A percentile compares a stretch with the other conserved stretches of the same genome.
Evolutionary conservation across 1,284 basidiomycete species (phyloP).

Genomic region (Agaricales sp.): DNA sequence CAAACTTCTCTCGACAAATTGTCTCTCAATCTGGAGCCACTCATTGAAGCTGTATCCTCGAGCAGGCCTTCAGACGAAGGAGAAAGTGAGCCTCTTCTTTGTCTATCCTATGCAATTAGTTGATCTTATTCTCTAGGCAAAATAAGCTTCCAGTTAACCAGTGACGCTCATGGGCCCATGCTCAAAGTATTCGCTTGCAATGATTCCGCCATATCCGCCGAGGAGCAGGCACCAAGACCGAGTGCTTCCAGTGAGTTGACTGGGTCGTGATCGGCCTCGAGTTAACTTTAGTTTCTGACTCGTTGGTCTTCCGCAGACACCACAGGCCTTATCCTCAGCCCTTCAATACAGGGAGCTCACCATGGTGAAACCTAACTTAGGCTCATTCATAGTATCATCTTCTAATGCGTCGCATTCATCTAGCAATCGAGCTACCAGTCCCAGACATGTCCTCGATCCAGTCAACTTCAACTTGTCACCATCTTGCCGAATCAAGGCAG

Average conservation of each 20-base stretch:
- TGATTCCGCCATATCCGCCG: background rate
- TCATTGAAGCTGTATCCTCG: background rate
- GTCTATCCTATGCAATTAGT: too few relatives aligned
- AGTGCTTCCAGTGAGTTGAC: too few relatives aligned
- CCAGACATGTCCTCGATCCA: background rate
- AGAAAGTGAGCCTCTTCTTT: background rate
- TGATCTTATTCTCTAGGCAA: too few relatives aligned
- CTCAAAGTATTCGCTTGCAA: background rate
- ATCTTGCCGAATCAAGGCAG: background rate
- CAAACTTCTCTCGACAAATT: background rate
- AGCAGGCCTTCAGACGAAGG: background rate
- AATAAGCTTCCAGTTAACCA: slow-evolving; percentile 1
- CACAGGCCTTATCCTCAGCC: background rate
- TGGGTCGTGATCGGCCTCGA: too few relatives aligned
- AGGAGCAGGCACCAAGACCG: background rate
- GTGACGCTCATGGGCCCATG: background rate
- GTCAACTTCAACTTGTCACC: background rate
- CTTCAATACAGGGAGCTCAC: background rate
- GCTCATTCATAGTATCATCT: background rate
- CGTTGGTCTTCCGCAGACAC: too few relatives aligned
- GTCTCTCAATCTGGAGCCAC: background rate
- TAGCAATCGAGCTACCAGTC: background rate
- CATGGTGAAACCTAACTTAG: too few relatives aligned
- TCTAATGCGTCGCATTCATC: background rate
- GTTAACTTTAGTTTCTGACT: too few relatives aligned